These are phyloP conservation scores for Daphne laureola DNA, from an alignment of 441 rosid genomes.

Conservation along the genomic window DNA sequence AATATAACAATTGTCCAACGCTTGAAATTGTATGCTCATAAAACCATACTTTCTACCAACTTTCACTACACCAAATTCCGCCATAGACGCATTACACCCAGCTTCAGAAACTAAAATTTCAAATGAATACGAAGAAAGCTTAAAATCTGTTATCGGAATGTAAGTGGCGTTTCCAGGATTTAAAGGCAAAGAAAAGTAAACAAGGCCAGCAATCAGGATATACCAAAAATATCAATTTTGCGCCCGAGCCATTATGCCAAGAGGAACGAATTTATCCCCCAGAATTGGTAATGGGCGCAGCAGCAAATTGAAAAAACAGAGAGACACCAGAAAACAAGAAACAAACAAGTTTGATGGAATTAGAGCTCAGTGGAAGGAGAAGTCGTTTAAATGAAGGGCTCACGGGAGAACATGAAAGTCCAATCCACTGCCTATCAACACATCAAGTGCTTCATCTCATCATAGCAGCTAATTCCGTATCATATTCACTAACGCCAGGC, in stretches of 20 bases:
- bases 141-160: conserved; percentile 8
- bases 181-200: conserved; percentile 21
- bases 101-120: too few species aligned
- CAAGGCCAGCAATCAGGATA: conserved; percentile 60
- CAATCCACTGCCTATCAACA: conserved; percentile 73
- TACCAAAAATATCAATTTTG: conserved; percentile 39
- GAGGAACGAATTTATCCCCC: conserved; percentile 44
- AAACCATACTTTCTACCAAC: too few species aligned
- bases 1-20: too few species aligned
- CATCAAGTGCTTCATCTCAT: conserved; percentile 54
- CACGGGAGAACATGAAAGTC: conserved; percentile 44
- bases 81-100: too few species aligned
- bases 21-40: too few species aligned
- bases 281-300: conserved; percentile 91
- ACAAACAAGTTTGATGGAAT: neutral
- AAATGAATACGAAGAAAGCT: too few species aligned
- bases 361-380: conserved; percentile 97
- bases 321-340: too few species aligned
- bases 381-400: conserved; percentile 64
- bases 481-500: conserved; percentile 32
- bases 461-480: conserved; percentile 45
- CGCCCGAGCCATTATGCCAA: conserved; percentile 83
- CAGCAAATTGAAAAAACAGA: too few species aligned
- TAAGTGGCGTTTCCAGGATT: conserved; percentile 88
- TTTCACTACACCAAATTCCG: too few species aligned